These are phyloP conservation scores for Prunus campanulata DNA, from an alignment of 306 rosid species.

Conservation along the genomic window DNA sequence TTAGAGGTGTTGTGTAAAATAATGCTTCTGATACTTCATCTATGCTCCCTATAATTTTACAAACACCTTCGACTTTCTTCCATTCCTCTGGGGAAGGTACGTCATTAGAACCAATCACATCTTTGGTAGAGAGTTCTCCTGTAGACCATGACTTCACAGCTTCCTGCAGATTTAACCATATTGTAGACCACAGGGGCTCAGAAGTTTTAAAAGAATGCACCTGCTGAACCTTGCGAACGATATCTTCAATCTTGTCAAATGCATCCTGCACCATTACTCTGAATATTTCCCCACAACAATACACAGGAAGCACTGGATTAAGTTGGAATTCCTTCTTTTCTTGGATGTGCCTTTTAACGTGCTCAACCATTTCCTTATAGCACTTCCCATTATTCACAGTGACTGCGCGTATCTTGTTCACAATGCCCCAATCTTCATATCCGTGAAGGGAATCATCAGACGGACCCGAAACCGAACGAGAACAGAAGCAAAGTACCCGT, in stretches of 20 bases:
- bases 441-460: background rate
- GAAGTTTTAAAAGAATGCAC: background rate
- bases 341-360: background rate
- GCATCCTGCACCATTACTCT: constrained; percentile 4
- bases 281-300: constrained; percentile 16
- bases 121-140: constrained; percentile 11
- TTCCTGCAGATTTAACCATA: background rate
- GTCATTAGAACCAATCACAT: background rate
- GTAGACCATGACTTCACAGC: constrained; percentile 7
- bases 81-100: constrained; percentile 14
- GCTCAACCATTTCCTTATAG: background rate
- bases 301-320: background rate
- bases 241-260: constrained; percentile 10
- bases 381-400: background rate
- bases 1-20: constrained; percentile 1
- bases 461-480: background rate
- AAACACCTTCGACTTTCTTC: constrained; percentile 1
- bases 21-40: constrained; percentile 15
- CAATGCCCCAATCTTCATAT: constrained; percentile 7
- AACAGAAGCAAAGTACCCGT: constrained; percentile 2
- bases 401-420: constrained; percentile 12
- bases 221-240: background rate
- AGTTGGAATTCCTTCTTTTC: background rate
- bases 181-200: constrained; percentile 12
- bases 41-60: constrained; percentile 11